Conservation (phyloP, 345 rosid species). For the Kernera saxatilis region DNA sequence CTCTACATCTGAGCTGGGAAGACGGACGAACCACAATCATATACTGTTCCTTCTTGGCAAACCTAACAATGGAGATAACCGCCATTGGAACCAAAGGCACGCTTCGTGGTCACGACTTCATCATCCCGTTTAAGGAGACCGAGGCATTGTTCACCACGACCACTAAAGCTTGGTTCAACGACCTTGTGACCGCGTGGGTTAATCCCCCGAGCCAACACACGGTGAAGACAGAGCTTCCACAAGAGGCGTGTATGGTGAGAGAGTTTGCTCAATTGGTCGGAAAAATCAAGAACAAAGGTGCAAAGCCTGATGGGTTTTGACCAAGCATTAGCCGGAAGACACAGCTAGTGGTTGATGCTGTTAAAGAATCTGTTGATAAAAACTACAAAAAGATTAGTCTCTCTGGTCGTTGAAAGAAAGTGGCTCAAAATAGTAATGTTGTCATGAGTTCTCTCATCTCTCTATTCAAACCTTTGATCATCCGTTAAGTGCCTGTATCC, state of each 20-base stretch:
- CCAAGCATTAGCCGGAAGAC: conserved; percentile 35
- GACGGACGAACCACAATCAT: conserved; percentile 59
- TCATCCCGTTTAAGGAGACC: conserved; percentile 63
- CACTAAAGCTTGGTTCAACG: conserved; percentile 41
- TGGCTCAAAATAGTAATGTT: background rate
- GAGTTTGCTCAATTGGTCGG: conserved; percentile 64
- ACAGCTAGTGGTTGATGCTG: conserved; percentile 10
- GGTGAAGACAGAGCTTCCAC: conserved; percentile 51
- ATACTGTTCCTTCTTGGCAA: conserved; percentile 63
- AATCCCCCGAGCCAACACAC: conserved; percentile 44
- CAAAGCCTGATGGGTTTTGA: conserved; percentile 64
- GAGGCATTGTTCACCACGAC: conserved; percentile 42
- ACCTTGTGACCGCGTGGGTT: conserved; percentile 25
- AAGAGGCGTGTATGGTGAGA: conserved; percentile 74
- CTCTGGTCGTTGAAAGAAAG: conserved; percentile 4
- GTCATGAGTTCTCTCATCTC: background rate
- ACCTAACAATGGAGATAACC: conserved; percentile 66
- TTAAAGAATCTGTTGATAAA: conserved; percentile 12
- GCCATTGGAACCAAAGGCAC: conserved; percentile 68
- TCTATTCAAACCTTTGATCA: background rate
- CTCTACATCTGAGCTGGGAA: conserved; percentile 63
- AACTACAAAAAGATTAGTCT: conserved; percentile 8
- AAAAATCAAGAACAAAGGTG: conserved; percentile 47
- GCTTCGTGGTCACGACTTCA: conserved; percentile 54
- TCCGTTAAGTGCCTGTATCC: background rate